These are phyloP conservation scores for Coprinopsis cinerea DNA, from an alignment of 768 basidiomycete genomes.

Conservation along the genomic window DNA sequence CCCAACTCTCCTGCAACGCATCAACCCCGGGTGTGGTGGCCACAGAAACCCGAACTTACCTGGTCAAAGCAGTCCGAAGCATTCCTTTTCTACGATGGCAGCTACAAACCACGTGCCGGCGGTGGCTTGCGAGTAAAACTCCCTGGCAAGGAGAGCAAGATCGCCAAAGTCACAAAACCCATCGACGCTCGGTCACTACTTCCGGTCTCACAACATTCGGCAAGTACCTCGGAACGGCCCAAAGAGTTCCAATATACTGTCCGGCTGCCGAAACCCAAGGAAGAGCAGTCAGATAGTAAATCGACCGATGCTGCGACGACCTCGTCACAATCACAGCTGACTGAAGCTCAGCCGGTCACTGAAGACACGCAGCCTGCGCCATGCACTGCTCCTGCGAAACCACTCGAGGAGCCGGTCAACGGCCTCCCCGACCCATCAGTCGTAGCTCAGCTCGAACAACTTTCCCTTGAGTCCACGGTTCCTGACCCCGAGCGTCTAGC, in stretches of 20 bases:
- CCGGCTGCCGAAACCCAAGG: conserved; percentile 42
- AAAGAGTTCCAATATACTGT: conserved; percentile 46
- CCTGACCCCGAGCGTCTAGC: conserved; percentile 32
- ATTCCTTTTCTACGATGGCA: conserved; percentile 61
- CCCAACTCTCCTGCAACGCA: conserved; percentile 23
- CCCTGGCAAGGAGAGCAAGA: conserved; percentile 38
- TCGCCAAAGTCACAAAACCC: conserved; percentile 35
- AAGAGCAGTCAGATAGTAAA: conserved; percentile 28
- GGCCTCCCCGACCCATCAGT: conserved; percentile 25
- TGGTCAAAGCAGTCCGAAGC: conserved; percentile 84
- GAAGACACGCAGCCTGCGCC: conserved; percentile 22
- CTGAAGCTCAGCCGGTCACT: too few relatives aligned
- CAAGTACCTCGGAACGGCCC: conserved; percentile 31
- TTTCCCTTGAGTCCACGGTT: conserved; percentile 27
- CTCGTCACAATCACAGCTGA: conserved; percentile 28
- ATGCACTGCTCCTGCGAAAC: conserved; percentile 15
- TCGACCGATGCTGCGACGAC: conserved; percentile 19
- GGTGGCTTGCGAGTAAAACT: conserved; percentile 54
- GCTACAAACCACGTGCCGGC: conserved; percentile 53
- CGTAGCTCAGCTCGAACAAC: conserved; percentile 34
- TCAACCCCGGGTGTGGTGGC: conserved; percentile 56
- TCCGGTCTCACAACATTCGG: conserved; percentile 12
- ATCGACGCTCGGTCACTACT: conserved; percentile 15
- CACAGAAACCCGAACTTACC: conserved; percentile 70
- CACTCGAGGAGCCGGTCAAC: conserved; percentile 9